Evolutionary conservation across 1,284 basidiomycete genomes (phyloP).

Genomic region (Puccinia polysora): DNA sequence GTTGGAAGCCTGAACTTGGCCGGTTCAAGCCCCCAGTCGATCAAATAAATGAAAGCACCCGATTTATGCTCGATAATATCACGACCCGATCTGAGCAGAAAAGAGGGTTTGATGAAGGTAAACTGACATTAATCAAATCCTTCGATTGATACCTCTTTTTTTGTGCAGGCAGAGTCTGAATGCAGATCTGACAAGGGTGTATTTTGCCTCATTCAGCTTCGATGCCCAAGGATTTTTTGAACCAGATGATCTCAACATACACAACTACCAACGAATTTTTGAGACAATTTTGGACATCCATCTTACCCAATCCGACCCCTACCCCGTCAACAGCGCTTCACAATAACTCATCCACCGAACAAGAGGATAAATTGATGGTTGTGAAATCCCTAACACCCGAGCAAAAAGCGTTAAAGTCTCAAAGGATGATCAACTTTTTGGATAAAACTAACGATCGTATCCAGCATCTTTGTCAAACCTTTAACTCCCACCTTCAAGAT

Average conservation of each 20-base stretch:
- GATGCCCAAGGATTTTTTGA: constrained; percentile 70
- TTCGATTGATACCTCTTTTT: background rate
- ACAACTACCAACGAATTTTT: constrained; percentile 92
- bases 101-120: constrained; percentile 51
- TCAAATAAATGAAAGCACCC: constrained; percentile 63
- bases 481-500: background rate
- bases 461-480: constrained; percentile 63
- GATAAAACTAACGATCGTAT: constrained; percentile 73
- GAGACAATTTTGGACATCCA: constrained; percentile 86
- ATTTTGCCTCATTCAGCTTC: constrained; percentile 59
- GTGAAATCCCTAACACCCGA: constrained; percentile 46
- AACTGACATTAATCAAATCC: background rate
- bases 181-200: constrained; percentile 8
- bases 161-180: background rate
- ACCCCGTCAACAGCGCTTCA: constrained; percentile 52
- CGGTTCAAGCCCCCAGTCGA: constrained; percentile 46
- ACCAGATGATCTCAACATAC: constrained; percentile 79
- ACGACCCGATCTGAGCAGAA: constrained; percentile 63
- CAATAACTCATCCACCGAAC: background rate
- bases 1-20: constrained; percentile 34
- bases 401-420: constrained; percentile 67
- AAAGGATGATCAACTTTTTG: constrained; percentile 78
- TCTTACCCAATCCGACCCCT: constrained; percentile 61
- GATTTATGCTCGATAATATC: constrained; percentile 73
- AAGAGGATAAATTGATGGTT: background rate